Percentiles rank a stretch among this genome's conserved stretches.
These are phyloP conservation scores for Rhodotorula glutinis DNA, from an alignment of 1,284 basidiomycete species.

Conservation along the genomic window DNA sequence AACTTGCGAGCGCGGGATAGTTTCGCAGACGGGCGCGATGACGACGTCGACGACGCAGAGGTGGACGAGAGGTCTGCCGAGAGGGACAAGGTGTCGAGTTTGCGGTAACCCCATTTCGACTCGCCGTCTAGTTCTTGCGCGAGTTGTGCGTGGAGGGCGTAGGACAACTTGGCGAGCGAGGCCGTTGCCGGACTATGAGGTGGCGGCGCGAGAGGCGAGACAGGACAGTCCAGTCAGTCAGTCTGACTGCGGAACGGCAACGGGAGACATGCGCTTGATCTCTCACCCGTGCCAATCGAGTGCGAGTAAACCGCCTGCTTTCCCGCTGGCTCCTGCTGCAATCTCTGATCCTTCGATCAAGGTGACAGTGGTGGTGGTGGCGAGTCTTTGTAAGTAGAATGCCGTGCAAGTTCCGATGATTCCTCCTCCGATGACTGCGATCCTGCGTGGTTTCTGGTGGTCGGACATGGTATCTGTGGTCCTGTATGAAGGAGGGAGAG, in stretches of 20 bases:
- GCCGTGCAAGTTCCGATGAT: slow-evolving; percentile 83
- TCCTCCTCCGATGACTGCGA: slow-evolving; percentile 53
- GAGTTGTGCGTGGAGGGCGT: slow-evolving; percentile 71
- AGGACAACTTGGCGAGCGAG: slow-evolving; percentile 69
- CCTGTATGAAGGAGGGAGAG: too few relatives aligned
- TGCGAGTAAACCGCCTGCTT: slow-evolving; percentile 88
- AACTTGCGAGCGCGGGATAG: slow-evolving; percentile 3
- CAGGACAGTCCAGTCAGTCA: background rate
- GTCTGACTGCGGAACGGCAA: too few relatives aligned
- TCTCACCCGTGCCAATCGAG: slow-evolving; percentile 59
- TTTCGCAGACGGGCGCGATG: too few relatives aligned
- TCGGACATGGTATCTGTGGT: too few relatives aligned
- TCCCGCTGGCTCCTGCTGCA: slow-evolving; percentile 70
- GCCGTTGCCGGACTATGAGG: slow-evolving; percentile 43
- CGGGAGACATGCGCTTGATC: too few relatives aligned
- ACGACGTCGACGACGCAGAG: background rate
- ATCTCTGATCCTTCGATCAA: slow-evolving; percentile 71
- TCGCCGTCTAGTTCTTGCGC: slow-evolving; percentile 69
- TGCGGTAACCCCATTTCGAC: slow-evolving; percentile 80
- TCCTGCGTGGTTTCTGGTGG: slow-evolving; percentile 7
- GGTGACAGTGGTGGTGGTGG: slow-evolving; percentile 46
- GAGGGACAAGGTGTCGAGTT: slow-evolving; percentile 52
- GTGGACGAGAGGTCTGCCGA: slow-evolving; percentile 32
- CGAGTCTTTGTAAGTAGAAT: slow-evolving; percentile 59
- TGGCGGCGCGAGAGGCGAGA: background rate